phyloP scores from a whole-genome alignment of 2,329 filamentous ascomycete genomes.

The Penicillium sp. region DNA sequence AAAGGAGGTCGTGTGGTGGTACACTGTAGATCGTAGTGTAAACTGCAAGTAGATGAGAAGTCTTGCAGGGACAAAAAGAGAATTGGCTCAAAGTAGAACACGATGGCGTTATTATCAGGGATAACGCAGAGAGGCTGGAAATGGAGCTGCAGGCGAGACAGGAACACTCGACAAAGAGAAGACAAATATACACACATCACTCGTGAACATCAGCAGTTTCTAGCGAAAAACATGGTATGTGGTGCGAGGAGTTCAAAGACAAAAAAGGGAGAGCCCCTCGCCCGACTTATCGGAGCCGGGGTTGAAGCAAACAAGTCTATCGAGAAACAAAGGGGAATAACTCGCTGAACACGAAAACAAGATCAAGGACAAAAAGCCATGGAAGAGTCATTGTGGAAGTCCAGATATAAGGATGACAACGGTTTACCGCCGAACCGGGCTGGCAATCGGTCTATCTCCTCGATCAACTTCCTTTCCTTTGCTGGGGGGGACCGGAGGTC shows the following conservation, averaged over 20 bases:
- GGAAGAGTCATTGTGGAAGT: background rate
- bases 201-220: constrained; percentile 34
- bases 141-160: background rate
- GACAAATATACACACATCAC: constrained; percentile 31
- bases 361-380: background rate
- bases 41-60: background rate
- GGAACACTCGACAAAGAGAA: constrained; percentile 7
- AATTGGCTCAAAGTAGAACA: background rate
- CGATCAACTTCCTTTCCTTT: constrained; percentile 29
- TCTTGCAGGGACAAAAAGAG: background rate
- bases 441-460: constrained; percentile 1
- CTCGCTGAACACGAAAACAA: constrained; percentile 20
- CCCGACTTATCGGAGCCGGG: background rate
- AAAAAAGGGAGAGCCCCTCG: constrained; percentile 1
- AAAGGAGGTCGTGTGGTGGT: background rate
- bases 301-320: constrained; percentile 14
- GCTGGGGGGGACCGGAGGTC: constrained; percentile 10
- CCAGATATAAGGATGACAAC: background rate
- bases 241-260: background rate
- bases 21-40: background rate
- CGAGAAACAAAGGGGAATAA: constrained; percentile 23
- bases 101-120: background rate
- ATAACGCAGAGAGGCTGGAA: background rate
- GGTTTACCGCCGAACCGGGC: constrained; percentile 4
- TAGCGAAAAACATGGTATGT: background rate